Evolutionary conservation across 2,329 filamentous ascomycete genomes (phyloP), one percentile per base, ranked within the genome.

Genomic region (Pseudopithomyces chartarum): DNA sequence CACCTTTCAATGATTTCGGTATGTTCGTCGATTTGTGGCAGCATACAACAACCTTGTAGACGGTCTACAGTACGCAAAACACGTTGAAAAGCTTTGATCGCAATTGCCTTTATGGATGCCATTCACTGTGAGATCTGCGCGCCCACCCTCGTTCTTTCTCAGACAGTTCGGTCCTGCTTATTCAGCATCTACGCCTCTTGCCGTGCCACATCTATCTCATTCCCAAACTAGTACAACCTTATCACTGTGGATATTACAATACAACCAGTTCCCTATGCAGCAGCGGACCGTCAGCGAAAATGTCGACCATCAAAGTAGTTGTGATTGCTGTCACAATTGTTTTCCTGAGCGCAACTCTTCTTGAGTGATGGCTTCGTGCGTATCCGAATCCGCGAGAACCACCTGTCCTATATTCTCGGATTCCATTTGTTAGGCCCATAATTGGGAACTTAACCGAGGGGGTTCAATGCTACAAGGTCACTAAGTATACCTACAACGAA

Each of bases 371-470:
- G 11, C 44, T 65, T 10, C 50, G 59, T 8, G 52, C 61, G 12
- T 60, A 65, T 44, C 43, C 60, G 6, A 64, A 73, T 42, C 64
- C 74, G 8, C 66, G 71, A 46, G 81, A 83, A 55, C 81, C 81
- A 8, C 79, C 79, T 3, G 55, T 77, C 0, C 26, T 82, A 22
- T 73, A 73, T 22, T 69, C 78, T 0, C 69, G 43, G 15, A 70
- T 83, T 33, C 81, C 81, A 0, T 67, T 79, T 29, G 59, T 83
- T 39, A 81, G 81, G 1, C 81, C 83, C 58, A 69, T 82, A 19
- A 64, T 83, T 26, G 77, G 78, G 20, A 32, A 38, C 22, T 39
- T 47, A 19, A 47, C 17, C 13, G 44, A 47, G 44, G 44, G 44
- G 17, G 44, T 32, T 2, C 34, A 47, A 17, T 47, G 36, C 8